Conservation (phyloP, 495 filamentous ascomycete species). For the Podospora appendiculata region DNA sequence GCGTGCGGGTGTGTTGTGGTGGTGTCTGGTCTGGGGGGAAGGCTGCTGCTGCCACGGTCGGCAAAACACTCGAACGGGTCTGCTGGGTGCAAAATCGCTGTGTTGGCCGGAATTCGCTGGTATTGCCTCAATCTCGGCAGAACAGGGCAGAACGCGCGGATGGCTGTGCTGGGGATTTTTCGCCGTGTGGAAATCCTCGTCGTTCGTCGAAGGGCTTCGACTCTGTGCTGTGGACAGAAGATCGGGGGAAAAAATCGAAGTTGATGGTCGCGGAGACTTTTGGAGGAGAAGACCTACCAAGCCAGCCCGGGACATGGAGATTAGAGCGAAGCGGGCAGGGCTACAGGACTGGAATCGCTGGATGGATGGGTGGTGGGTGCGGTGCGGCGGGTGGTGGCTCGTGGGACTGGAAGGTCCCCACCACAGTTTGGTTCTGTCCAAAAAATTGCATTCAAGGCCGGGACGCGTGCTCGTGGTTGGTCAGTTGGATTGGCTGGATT, state of each 20-base stretch:
- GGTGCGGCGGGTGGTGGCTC: too few species aligned
- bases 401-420: too few species aligned
- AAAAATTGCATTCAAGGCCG: too few species aligned
- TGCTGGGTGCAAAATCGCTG: constrained; percentile 11
- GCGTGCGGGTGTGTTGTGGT: constrained; percentile 5
- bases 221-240: constrained; percentile 13
- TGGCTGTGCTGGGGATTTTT: constrained; percentile 22
- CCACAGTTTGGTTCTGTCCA: too few species aligned
- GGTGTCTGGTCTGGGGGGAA: constrained; percentile 7
- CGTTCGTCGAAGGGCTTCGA: constrained; percentile 19
- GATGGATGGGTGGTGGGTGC: neutral
- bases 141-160: constrained; percentile 8
- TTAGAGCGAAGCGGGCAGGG: constrained; percentile 9
- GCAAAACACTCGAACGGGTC: constrained; percentile 15
- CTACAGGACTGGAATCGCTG: constrained; percentile 7
- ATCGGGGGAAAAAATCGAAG: constrained; percentile 19
- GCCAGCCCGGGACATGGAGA: neutral
- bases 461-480: too few species aligned
- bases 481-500: too few species aligned
- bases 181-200: constrained; percentile 16
- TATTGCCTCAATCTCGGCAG: constrained; percentile 17
- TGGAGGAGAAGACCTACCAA: constrained; percentile 14
- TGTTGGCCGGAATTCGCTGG: constrained; percentile 20
- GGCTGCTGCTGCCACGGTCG: constrained; percentile 20
- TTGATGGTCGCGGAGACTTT: constrained; percentile 22